Evolutionary conservation across 2,329 filamentous ascomycete species (phyloP), one percentile per base, ranked within the genome.

Genomic region (Pyricularia pennisetigena): DNA sequence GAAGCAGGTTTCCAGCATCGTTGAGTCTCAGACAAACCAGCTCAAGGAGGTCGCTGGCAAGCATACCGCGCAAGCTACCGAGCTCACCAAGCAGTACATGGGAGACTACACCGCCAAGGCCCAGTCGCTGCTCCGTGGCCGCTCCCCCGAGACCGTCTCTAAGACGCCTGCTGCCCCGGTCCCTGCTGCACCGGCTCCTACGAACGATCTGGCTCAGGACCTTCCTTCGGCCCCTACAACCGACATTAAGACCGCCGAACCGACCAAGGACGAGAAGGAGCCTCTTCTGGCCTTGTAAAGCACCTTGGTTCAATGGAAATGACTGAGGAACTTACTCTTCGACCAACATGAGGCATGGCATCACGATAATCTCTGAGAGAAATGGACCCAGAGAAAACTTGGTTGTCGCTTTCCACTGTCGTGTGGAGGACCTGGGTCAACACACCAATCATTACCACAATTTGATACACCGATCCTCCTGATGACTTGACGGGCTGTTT

Each of bases 31-130:
- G 80, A 88, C 88, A 66, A 79, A 82, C 71, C 87, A 90, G 80
- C 81, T 90, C 67, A 85, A 86, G 74, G 79, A 80, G 68, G 81
- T 88, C 69, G 87, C 88, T 59, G 84, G 82, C 77, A 86, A 89
- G 80, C 87, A 90, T 75, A 87, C 88, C 65, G 81, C 83, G 67
- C 84, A 87, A 73, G 86, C 87, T 71, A 85, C 87, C 66, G 82
- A 85, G 74, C 79, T 88, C 59, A 86, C 87, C 74, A 90, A 90
- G 83, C 84, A 88, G 76, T 89, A 90, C 74, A 83, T 88, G 74
- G 87, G 86, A 59, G 87, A 90, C 75, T 89, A 90, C 78, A 87
- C 87, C 30, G 81, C 83, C 76, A 90, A 90, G 83, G 87, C 88
- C 68, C 87, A 89, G 79, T 81, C 85, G 73, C 80, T 89, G 75